Base-by-base conservation (phyloP, 129 eudicot genomes). In the Oenanthe sinensis region DNA sequence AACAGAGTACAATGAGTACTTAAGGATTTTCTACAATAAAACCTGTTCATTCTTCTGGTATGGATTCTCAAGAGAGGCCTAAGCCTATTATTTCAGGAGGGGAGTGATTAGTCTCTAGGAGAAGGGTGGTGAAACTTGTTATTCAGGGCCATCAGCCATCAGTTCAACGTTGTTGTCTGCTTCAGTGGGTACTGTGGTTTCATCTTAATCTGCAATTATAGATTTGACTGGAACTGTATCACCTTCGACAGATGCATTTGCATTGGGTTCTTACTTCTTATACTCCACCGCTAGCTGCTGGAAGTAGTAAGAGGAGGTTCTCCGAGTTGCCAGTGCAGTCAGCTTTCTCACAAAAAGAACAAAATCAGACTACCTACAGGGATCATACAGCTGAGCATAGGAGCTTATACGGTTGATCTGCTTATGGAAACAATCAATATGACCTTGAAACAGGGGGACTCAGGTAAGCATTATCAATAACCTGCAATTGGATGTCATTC, bases 381-480 rank as follows among this genome's bases (percentile, higher is more conserved):
- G 97, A 95, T 75, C 94, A 96, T 79, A 97, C 98, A 40, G 97
- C 98, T 40, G 97, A 95, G 84, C 75, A 97, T 74, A 89, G 97
- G n/a, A n/a, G n/a, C n/a, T n/a, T n/a, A n/a, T n/a, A n/a, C n/a
- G n/a, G n/a, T n/a, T n/a, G n/a, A n/a, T n/a, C n/a, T n/a, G n/a
- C n/a, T n/a, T n/a, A n/a, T n/a, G n/a, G n/a, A n/a, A n/a, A n/a
- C n/a, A n/a, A n/a, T n/a, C n/a, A n/a, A n/a, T n/a, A n/a, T n/a
- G n/a, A n/a, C n/a, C n/a, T n/a, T n/a, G n/a, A n/a, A n/a, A n/a
- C n/a, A n/a, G n/a, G n/a, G n/a, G n/a, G n/a, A n/a, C n/a, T n/a
- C n/a, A n/a, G 87, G 98, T 94, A 94, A 91, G 97, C 77, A 50
- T 73, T 30, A 67, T 76, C 65, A 48, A 39, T 39, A 48, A 36